Conservation (phyloP, 106 monocot species). For the Vanilla planifolia region DNA sequence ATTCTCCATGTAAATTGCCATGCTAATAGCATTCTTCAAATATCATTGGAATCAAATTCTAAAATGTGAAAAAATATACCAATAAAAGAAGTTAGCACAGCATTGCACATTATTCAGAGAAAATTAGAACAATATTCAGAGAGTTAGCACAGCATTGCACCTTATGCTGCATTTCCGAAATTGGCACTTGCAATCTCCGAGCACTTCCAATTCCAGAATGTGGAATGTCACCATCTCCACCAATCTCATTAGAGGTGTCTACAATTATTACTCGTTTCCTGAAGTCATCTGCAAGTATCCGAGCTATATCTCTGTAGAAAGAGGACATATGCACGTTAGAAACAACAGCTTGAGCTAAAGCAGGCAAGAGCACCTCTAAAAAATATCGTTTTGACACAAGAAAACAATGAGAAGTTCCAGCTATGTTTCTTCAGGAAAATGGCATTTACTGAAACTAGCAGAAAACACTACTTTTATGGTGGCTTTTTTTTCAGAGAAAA, state of each 20-base stretch:
- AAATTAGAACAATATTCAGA: background rate
- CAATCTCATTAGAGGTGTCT: slow-evolving; percentile 98
- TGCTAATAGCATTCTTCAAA: no score
- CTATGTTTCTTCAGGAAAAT: background rate
- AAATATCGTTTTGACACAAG: background rate
- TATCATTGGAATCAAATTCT: no score
- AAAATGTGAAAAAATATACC: no score
- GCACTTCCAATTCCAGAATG: slow-evolving; percentile 82
- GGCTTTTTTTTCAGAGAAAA: background rate
- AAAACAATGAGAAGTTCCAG: background rate
- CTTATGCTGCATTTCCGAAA: slow-evolving; percentile 78
- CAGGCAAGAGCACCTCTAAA: no score
- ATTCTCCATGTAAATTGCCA: no score
- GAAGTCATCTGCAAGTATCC: slow-evolving; percentile 86
- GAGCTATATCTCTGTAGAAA: slow-evolving; percentile 62
- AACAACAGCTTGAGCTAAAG: background rate
- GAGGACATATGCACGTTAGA: background rate
- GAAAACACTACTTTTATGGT: background rate
- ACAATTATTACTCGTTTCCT: slow-evolving; percentile 90
- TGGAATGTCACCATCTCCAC: slow-evolving; percentile 94
- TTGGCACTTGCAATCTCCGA: slow-evolving; percentile 87
- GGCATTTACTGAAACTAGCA: background rate
- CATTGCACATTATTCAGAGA: background rate
- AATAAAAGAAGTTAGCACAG: no score
- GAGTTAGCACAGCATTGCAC: slow-evolving; percentile 12